Conservation (phyloP, 352 stramenopile species). For the Globisporangium megalacanthum region DNA sequence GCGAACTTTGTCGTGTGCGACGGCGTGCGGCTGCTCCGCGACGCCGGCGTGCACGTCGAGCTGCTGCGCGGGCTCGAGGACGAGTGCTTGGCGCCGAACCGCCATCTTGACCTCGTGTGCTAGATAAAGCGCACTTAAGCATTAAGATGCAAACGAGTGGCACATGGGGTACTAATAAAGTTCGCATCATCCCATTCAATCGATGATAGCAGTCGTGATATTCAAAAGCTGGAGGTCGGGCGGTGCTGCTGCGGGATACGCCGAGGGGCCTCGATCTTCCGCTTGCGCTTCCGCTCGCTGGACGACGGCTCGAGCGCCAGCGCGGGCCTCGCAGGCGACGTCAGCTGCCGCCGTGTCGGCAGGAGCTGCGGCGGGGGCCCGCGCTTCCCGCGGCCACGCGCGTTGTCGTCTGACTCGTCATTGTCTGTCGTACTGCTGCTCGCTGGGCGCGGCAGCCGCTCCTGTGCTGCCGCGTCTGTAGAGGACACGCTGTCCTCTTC, state of each 20-base stretch:
- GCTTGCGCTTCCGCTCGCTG: slow-evolving; percentile 44
- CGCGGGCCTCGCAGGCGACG: slow-evolving; percentile 7
- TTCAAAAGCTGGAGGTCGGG: background rate
- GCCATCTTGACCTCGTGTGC: slow-evolving; percentile 58
- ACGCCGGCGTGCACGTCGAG: slow-evolving; percentile 61
- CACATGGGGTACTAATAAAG: background rate
- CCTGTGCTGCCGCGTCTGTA: background rate
- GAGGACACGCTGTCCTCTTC: background rate
- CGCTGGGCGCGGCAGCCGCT: slow-evolving; percentile 2
- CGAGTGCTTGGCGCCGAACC: slow-evolving; percentile 73
- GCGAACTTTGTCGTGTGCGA: slow-evolving; percentile 86
- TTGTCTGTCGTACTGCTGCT: slow-evolving; percentile 8
- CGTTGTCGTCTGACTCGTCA: slow-evolving; percentile 12
- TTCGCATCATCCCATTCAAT: background rate
- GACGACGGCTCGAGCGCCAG: slow-evolving; percentile 11
- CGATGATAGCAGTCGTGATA: background rate
- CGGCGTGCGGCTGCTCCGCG: slow-evolving; percentile 63
- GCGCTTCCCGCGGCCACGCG: slow-evolving; percentile 8
- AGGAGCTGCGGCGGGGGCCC: slow-evolving; percentile 2
- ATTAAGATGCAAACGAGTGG: no score
- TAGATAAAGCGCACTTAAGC: slow-evolving; percentile 14
- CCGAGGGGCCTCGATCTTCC: slow-evolving; percentile 40
- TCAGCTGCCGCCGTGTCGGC: slow-evolving; percentile 9
- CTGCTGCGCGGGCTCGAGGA: slow-evolving; percentile 63
- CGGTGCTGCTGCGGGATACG: slow-evolving; percentile 34